phyloP scores from a whole-genome alignment of 2,329 filamentous ascomycete genomes.

The Phoma herbarum region DNA sequence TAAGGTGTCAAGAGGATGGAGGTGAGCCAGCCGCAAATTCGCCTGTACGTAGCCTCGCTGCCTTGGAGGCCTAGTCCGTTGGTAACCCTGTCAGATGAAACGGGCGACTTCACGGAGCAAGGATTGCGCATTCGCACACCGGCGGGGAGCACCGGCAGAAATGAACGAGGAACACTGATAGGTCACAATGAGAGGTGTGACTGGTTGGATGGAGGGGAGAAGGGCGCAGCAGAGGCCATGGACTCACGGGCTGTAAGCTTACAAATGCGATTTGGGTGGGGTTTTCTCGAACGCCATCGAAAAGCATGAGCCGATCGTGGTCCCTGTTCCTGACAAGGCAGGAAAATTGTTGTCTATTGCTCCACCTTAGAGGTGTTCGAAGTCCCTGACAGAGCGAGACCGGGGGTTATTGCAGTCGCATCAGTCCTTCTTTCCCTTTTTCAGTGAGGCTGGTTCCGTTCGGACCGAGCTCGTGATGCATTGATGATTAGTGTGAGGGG shows the following conservation, averaged over 20 bases:
- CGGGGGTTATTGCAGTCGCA: neutral
- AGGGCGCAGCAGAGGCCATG: constrained; percentile 31
- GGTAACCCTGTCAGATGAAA: constrained; percentile 25
- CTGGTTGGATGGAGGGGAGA: constrained; percentile 20
- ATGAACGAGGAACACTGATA: constrained; percentile 20
- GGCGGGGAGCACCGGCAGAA: constrained; percentile 25
- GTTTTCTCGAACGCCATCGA: constrained; percentile 35
- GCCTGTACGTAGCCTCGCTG: constrained; percentile 21
- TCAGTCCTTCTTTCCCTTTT: neutral
- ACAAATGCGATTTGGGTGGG: constrained; percentile 33
- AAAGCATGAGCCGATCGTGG: constrained; percentile 22
- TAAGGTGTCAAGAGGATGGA: constrained; percentile 21
- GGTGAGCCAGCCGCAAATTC: constrained; percentile 27
- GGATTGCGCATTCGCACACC: constrained; percentile 26
- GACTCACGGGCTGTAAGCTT: constrained; percentile 23
- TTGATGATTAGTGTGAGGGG: constrained; percentile 6
- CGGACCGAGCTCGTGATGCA: constrained; percentile 9
- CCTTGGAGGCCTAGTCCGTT: constrained; percentile 18
- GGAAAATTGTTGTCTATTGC: constrained; percentile 1
- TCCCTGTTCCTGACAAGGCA: constrained; percentile 31
- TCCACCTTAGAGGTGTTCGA: neutral
- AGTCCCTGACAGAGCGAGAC: neutral
- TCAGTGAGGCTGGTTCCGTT: constrained; percentile 1
- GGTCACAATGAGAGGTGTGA: constrained; percentile 22
- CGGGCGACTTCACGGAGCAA: constrained; percentile 29